Percentiles rank a stretch among this genome's conserved stretches.
These are phyloP conservation scores for Talaromyces sp. DNA, from an alignment of 2,329 filamentous ascomycete species.

Conservation along the genomic window DNA sequence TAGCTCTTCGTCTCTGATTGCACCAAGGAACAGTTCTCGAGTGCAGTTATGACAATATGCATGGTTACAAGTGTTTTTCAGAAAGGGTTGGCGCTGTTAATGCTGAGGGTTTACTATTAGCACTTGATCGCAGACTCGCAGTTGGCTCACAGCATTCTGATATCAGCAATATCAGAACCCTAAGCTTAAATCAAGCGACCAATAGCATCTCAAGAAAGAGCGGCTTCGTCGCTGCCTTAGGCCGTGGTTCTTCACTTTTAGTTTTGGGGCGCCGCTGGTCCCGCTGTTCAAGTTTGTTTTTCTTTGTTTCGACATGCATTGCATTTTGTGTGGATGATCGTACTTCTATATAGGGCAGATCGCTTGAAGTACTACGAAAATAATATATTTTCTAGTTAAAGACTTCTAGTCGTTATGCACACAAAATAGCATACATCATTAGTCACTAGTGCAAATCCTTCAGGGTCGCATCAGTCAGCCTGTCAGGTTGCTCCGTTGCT, in stretches of 20 bases:
- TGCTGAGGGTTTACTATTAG: too few relatives aligned
- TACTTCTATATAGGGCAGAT: too few relatives aligned
- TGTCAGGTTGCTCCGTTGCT: too few relatives aligned
- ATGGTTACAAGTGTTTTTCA: neutral
- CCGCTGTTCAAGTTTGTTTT: too few relatives aligned
- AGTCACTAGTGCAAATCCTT: neutral
- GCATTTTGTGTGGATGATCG: too few relatives aligned
- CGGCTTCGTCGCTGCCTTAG: too few relatives aligned
- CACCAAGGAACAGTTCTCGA: slow-evolving; percentile 14
- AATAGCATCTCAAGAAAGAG: neutral
- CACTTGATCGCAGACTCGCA: neutral
- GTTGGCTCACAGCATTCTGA: neutral
- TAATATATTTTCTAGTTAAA: too few relatives aligned
- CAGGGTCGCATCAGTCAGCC: neutral
- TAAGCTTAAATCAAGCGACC: neutral
- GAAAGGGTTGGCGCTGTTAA: neutral
- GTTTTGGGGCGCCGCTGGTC: neutral
- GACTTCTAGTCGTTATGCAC: too few relatives aligned
- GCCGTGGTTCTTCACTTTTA: neutral
- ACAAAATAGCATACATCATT: too few relatives aligned
- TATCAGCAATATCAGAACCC: neutral
- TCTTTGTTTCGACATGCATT: too few relatives aligned
- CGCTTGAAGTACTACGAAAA: too few relatives aligned
- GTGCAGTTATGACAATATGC: slow-evolving; percentile 11
- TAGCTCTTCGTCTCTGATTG: slow-evolving; percentile 18